phyloP scores from a whole-genome alignment of 116 monocot genomes.

The Trichopus zeylanicus region DNA sequence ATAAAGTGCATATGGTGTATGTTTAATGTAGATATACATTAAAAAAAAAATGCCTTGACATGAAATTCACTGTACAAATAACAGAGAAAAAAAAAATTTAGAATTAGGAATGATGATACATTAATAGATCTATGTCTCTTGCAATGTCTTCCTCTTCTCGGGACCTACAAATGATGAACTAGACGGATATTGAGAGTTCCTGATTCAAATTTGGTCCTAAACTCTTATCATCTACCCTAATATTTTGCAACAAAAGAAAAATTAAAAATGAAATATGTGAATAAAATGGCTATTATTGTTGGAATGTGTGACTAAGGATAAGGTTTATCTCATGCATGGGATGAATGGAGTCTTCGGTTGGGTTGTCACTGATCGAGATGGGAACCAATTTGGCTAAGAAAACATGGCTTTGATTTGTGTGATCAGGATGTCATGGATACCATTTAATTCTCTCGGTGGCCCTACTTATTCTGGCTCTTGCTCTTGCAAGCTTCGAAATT shows the following conservation, averaged over 20 bases:
- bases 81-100: not conserved
- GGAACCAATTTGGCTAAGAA: not conserved
- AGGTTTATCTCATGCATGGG: not conserved
- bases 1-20: not conserved
- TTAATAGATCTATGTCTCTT: not conserved
- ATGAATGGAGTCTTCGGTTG: conserved; percentile 1
- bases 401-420: not conserved
- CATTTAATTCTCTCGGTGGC: not conserved
- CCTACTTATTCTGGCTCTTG: not conserved
- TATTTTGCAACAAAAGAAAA: not conserved
- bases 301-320: conserved; percentile 1
- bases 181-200: not conserved
- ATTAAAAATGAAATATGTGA: not conserved
- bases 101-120: not conserved
- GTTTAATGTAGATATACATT: not conserved
- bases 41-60: not conserved
- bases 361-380: not conserved
- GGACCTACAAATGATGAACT: conserved; percentile 1
- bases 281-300: not conserved
- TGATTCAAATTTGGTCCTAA: no score
- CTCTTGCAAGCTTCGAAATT: not conserved
- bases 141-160: not conserved
- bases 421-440: not conserved
- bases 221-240: not conserved
- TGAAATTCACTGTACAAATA: not conserved